Conservation (phyloP, 768 basidiomycete genomes). For the Tricholoma sp. region DNA sequence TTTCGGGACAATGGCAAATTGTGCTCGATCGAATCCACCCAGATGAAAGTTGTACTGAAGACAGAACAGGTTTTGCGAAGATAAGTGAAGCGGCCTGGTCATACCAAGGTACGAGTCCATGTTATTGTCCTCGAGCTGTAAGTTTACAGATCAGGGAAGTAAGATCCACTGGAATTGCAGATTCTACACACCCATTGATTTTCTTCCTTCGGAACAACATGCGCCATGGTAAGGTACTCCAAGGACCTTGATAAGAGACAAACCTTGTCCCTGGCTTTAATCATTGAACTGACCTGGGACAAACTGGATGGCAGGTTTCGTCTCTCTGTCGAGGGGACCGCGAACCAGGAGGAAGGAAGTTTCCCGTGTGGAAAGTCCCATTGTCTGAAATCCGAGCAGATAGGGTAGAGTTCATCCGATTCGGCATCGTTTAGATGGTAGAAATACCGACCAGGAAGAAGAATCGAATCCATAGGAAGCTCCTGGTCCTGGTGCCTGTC, state of each 20-base stretch:
- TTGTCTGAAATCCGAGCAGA: not conserved
- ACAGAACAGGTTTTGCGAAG: not conserved
- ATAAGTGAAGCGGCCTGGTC: not conserved
- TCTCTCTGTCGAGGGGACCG: no score
- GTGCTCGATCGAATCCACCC: not conserved
- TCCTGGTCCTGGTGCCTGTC: not conserved
- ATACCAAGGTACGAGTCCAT: not conserved
- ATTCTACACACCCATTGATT: no score
- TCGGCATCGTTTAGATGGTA: not conserved
- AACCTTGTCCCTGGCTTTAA: not conserved
- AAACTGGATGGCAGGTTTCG: no score
- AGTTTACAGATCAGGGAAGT: not conserved
- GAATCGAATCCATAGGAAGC: not conserved
- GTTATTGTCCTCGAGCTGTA: not conserved
- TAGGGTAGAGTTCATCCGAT: not conserved
- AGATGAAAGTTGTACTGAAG: not conserved
- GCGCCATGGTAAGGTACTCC: not conserved
- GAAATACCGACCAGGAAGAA: not conserved
- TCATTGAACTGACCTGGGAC: not conserved
- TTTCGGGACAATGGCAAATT: not conserved
- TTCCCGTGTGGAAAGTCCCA: not conserved
- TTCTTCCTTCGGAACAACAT: not conserved
- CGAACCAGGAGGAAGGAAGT: no score
- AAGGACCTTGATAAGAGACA: not conserved
- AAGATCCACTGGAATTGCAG: not conserved